Evolutionary conservation across 805 yeast genomes (phyloP).

Genomic region (Candida krabiensis): DNA sequence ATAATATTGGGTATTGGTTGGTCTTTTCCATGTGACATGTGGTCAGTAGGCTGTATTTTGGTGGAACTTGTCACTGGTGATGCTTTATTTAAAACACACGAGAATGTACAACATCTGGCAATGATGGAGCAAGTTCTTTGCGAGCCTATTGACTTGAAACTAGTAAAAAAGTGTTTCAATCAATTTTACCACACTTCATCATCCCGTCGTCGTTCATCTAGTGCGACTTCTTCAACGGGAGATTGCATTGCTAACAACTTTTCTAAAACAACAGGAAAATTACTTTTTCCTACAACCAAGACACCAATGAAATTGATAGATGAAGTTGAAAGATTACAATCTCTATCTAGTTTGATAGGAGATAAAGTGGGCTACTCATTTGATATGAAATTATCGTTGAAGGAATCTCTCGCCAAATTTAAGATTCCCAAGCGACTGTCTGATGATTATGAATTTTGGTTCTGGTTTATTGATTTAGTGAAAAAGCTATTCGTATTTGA

Average conservation of each 20-base stretch:
- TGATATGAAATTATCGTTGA: constrained; percentile 21
- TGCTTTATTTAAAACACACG: constrained; percentile 92
- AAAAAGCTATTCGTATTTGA: constrained; percentile 49
- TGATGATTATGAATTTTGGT: constrained; percentile 81
- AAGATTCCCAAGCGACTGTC: constrained; percentile 41
- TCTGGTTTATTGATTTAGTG: constrained; percentile 58
- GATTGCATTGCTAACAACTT: constrained; percentile 33
- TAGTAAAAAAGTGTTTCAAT: constrained; percentile 34
- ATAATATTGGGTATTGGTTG: constrained; percentile 93
- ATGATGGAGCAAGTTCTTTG: constrained; percentile 86
- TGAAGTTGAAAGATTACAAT: constrained; percentile 34
- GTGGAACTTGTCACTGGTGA: constrained; percentile 93
- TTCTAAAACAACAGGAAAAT: constrained; percentile 29
- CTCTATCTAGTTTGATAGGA: constrained; percentile 30
- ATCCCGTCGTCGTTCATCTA: constrained; percentile 17
- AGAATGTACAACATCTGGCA: constrained; percentile 89
- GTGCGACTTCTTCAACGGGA: constrained; percentile 1
- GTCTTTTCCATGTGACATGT: constrained; percentile 95
- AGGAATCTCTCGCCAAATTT: constrained; percentile 25
- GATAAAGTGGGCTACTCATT: constrained; percentile 30
- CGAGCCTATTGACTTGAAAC: constrained; percentile 42
- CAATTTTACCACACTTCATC: constrained; percentile 20
- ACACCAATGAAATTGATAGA: constrained; percentile 37
- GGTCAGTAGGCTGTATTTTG: constrained; percentile 94
- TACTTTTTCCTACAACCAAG: constrained; percentile 36